These are phyloP conservation scores for Xylariaceae sp. DNA, from an alignment of 2,329 filamentous ascomycete species.

Conservation along the genomic window DNA sequence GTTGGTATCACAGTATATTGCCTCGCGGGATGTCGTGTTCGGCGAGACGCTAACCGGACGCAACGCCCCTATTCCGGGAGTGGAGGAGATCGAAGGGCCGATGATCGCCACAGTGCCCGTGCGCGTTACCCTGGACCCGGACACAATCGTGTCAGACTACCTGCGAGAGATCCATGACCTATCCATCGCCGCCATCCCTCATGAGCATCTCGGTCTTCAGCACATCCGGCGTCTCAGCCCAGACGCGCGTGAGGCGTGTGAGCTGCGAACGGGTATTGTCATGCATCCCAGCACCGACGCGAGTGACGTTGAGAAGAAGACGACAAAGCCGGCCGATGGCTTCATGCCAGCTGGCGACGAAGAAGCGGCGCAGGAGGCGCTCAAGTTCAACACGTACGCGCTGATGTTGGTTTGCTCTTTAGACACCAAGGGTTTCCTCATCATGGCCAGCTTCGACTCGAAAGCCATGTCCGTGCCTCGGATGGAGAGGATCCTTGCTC, in stretches of 20 bases:
- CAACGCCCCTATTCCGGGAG: constrained; percentile 41
- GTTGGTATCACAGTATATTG: constrained; percentile 48
- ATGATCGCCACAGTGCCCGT: constrained; percentile 58
- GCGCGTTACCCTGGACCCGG: constrained; percentile 41
- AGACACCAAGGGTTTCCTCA: constrained; percentile 47
- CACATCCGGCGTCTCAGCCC: constrained; percentile 52
- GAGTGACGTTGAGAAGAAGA: constrained; percentile 22
- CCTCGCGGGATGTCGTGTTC: constrained; percentile 49
- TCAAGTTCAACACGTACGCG: constrained; percentile 55
- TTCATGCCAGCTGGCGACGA: constrained; percentile 51
- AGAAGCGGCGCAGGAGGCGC: constrained; percentile 54
- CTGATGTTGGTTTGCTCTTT: constrained; percentile 62
- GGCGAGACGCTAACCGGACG: constrained; percentile 56
- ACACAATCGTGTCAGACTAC: constrained; percentile 43
- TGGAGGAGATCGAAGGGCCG: constrained; percentile 52
- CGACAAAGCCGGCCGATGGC: constrained; percentile 40
- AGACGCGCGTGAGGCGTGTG: constrained; percentile 50
- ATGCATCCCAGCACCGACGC: constrained; percentile 41
- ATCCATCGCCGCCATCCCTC: constrained; percentile 52
- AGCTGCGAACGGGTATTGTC: constrained; percentile 50
- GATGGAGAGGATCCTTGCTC: constrained; percentile 48
- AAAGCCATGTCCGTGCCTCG: constrained; percentile 46
- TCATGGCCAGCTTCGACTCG: constrained; percentile 62
- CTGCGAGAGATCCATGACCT: constrained; percentile 52
- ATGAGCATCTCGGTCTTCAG: constrained; percentile 59